These are phyloP conservation scores for Rhizoclosmatium sp. DNA, from an alignment of 192 early-diverging fungal species.

Conservation along the genomic window DNA sequence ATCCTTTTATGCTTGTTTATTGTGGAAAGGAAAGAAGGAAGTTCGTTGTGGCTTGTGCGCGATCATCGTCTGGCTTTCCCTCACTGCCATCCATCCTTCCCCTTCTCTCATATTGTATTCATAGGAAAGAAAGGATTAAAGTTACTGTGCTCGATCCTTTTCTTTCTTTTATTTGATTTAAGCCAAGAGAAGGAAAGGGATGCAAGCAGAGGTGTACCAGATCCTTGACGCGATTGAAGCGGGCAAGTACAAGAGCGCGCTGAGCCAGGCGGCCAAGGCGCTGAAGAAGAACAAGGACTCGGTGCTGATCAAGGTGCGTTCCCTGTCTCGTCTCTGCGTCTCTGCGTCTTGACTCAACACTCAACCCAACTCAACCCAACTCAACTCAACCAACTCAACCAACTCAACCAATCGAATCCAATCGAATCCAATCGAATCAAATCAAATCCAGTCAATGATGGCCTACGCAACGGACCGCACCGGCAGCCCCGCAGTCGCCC, in stretches of 20 bases:
- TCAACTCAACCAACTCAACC: not conserved
- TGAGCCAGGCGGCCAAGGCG: slow-evolving; percentile 68
- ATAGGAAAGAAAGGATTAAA: too few species aligned
- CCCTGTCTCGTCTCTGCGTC: not conserved
- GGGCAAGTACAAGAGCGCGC: slow-evolving; percentile 69
- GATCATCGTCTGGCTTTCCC: too few species aligned
- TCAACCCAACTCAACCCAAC: not conserved
- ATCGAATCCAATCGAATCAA: not conserved
- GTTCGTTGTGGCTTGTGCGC: too few species aligned
- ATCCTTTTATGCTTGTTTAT: too few species aligned
- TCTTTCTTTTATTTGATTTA: too few species aligned
- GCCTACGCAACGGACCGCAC: slow-evolving; percentile 23
- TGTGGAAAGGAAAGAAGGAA: too few species aligned
- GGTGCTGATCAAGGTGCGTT: slow-evolving; percentile 72
- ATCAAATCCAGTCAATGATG: slow-evolving; percentile 17
- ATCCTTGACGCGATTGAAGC: slow-evolving; percentile 70
- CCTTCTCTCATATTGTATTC: too few species aligned
- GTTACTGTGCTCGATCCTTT: too few species aligned
- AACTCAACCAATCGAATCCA: not conserved
- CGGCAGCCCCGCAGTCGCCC: slow-evolving; percentile 14
- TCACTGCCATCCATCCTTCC: too few species aligned
- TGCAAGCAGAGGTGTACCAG: slow-evolving; percentile 5
- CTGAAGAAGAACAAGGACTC: slow-evolving; percentile 76
- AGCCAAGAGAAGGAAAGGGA: too few species aligned
- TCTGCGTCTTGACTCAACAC: too few species aligned